These are phyloP conservation scores for Hypoxylon sp. DNA, from an alignment of 2,329 filamentous ascomycete species.

Conservation along the genomic window DNA sequence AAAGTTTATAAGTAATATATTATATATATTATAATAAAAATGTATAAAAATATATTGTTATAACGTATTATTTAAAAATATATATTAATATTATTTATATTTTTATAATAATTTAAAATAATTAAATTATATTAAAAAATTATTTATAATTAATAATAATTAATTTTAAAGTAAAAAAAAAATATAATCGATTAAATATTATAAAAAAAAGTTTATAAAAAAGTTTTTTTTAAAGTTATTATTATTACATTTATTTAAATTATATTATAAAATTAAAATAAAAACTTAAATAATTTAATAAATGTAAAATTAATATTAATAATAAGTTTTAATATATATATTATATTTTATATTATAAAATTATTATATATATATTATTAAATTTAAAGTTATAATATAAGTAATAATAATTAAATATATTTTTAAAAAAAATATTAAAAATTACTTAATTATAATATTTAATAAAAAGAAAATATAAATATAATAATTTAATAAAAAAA, in stretches of 20 bases:
- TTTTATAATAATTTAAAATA: background rate
- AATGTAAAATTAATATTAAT: background rate
- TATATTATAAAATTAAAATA: no score
- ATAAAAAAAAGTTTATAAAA: no score
- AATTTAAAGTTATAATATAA: conserved; percentile 5
- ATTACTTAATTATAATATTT: background rate
- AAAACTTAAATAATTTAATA: background rate
- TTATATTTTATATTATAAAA: background rate
- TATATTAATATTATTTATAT: background rate
- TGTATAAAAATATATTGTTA: no score
- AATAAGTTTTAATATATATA: conserved; percentile 5
- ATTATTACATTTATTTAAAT: no score
- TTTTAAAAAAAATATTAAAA: background rate
- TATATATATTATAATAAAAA: background rate
- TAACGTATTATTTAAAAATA: no score
- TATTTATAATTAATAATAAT: no score
- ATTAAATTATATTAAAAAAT: no score
- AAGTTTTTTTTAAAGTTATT: no score
- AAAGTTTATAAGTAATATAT: background rate
- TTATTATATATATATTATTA: background rate
- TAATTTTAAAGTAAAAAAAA: no score
- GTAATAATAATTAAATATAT: conserved; percentile 7
- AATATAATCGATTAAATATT: no score
- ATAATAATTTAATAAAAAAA: background rate
- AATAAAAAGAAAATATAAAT: background rate